phyloP scores from a whole-genome alignment of 108 stramenopile genomes.

The Pseudonitzschia multiseries region DNA sequence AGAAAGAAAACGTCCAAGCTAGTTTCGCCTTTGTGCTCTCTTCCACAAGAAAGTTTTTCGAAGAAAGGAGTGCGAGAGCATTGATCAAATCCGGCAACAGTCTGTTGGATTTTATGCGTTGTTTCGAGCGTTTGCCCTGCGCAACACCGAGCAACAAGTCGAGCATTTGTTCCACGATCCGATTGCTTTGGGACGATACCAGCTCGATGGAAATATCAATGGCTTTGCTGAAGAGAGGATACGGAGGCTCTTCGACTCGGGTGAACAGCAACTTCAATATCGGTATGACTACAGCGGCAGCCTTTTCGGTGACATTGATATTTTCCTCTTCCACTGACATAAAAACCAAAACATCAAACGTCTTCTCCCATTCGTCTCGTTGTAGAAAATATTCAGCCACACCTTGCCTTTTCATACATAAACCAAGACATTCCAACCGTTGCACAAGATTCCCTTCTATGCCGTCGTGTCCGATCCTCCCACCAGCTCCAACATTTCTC shows the following conservation, averaged over 20 bases:
- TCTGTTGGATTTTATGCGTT: background rate
- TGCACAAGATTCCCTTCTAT: background rate
- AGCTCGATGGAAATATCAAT: background rate
- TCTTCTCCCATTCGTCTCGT: background rate
- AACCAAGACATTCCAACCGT: background rate
- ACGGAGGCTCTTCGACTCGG: background rate
- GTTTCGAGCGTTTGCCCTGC: background rate
- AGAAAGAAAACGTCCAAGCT: background rate
- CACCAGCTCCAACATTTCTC: background rate
- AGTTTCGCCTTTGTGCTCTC: slow-evolving; percentile 5
- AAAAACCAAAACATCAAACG: background rate
- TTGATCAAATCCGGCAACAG: background rate
- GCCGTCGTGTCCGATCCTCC: background rate
- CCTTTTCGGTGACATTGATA: background rate
- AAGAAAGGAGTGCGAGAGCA: background rate
- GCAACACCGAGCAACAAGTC: background rate
- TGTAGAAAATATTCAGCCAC: background rate
- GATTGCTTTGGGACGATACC: background rate
- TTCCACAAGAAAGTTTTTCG: background rate
- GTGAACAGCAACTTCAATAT: background rate
- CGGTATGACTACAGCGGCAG: background rate
- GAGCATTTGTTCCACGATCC: background rate
- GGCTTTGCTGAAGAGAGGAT: background rate
- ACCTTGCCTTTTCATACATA: background rate
- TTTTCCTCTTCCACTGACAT: background rate